These are phyloP conservation scores for Sphagnurus paluster DNA, from an alignment of 1,284 basidiomycete species.

Conservation along the genomic window DNA sequence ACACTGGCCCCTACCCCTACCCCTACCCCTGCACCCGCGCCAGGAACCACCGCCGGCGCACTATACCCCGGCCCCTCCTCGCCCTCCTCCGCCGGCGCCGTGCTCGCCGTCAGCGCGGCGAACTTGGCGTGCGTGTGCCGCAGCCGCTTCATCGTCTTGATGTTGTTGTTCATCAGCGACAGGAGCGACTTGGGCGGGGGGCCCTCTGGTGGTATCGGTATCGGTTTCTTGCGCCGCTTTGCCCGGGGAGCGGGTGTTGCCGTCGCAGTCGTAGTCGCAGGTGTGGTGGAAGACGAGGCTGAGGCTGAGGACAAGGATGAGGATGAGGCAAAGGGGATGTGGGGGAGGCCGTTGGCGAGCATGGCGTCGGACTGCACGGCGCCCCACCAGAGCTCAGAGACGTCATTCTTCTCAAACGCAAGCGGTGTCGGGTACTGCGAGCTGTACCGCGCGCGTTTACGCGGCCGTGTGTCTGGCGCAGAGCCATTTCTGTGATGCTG, in stretches of 20 bases:
- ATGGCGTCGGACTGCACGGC: constrained; percentile 62
- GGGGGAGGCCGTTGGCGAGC: constrained; percentile 65
- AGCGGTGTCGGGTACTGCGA: constrained; percentile 32
- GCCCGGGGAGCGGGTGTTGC: too few relatives aligned
- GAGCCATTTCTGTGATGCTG: constrained; percentile 27
- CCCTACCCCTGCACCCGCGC: constrained; percentile 33
- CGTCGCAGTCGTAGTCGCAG: constrained; percentile 18
- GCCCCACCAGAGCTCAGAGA: constrained; percentile 72
- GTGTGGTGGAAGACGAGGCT: constrained; percentile 15
- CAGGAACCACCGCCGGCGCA: constrained; percentile 17
- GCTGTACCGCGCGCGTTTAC: constrained; percentile 41
- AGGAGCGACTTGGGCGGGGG: constrained; percentile 50
- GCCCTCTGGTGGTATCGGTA: too few relatives aligned
- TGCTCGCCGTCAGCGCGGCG: constrained; percentile 47
- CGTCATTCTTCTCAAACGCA: constrained; percentile 39
- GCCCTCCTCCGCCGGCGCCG: constrained; percentile 42
- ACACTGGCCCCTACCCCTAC: constrained; percentile 31
- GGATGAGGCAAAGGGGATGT: constrained; percentile 47
- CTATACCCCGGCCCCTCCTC: constrained; percentile 33
- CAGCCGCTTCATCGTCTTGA: constrained; percentile 68
- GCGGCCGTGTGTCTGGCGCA: constrained; percentile 33
- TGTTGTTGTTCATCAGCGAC: constrained; percentile 70
- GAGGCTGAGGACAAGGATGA: constrained; percentile 24
- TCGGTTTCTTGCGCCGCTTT: constrained; percentile 38
- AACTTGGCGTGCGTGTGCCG: constrained; percentile 72